Percentiles rank a stretch among this genome's conserved stretches.
Conservation (phyloP, 2,329 filamentous ascomycete species). For the Lasiodiplodia sp. region DNA sequence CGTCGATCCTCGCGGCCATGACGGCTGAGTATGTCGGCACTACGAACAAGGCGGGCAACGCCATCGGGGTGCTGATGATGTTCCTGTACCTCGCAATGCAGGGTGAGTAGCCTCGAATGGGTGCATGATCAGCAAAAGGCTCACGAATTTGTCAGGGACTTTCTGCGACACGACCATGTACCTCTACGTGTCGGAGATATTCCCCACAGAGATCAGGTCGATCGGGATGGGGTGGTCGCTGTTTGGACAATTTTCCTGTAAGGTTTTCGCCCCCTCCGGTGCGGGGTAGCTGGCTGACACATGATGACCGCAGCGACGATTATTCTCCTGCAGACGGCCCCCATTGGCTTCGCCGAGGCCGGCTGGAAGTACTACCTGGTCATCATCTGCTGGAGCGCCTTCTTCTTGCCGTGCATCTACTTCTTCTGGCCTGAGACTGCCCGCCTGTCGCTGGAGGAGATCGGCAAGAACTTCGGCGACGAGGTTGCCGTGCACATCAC, state of each 20-base stretch:
- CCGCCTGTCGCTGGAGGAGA: constrained; percentile 55
- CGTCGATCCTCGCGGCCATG: constrained; percentile 40
- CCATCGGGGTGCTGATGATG: constrained; percentile 51
- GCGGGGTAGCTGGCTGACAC: constrained; percentile 12
- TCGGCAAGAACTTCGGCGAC: constrained; percentile 57
- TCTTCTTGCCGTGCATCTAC: constrained; percentile 53
- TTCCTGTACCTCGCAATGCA: constrained; percentile 59
- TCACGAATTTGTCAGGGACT: constrained; percentile 39
- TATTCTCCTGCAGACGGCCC: constrained; percentile 54
- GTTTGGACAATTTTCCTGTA: constrained; percentile 47
- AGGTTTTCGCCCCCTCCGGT: not conserved
- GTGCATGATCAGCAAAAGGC: constrained; percentile 39
- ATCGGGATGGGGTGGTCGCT: constrained; percentile 61
- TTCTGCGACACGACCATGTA: constrained; percentile 53
- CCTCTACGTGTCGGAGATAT: constrained; percentile 50
- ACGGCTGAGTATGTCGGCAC: constrained; percentile 49
- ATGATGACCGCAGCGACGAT: constrained; percentile 36
- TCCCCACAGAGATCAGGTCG: constrained; percentile 57
- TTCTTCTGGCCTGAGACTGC: constrained; percentile 47
- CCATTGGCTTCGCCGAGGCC: constrained; percentile 42
- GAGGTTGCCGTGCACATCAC: constrained; percentile 42
- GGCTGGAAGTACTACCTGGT: constrained; percentile 62
- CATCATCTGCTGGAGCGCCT: constrained; percentile 40
- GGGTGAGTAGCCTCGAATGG: not conserved
- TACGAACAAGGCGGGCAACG: constrained; percentile 50